Evolutionary conservation across 805 yeast species (phyloP).

Genomic region (Kodamaea kaohsiungensis): DNA sequence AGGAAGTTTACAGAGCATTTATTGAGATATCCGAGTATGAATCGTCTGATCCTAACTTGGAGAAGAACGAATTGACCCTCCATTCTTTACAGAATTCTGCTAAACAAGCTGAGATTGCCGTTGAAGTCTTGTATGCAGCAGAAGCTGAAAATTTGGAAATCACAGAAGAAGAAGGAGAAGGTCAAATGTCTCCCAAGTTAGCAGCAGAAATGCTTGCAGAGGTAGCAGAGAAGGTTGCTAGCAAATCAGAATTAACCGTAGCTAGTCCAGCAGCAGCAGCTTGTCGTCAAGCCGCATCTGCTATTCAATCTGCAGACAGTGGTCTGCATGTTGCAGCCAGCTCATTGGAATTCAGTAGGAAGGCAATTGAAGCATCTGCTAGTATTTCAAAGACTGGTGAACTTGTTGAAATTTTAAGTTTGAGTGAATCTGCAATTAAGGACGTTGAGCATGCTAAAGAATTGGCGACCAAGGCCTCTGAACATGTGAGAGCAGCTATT

Average conservation of each 20-base stretch:
- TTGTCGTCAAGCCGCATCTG: constrained; percentile 4
- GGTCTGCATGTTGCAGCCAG: neutral
- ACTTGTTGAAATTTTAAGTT: constrained; percentile 1
- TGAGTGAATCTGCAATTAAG: neutral
- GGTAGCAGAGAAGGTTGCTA: constrained; percentile 1
- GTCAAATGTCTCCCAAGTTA: constrained; percentile 5
- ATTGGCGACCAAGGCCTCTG: neutral
- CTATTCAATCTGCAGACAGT: neutral
- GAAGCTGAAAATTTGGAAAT: neutral
- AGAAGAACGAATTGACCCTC: constrained; percentile 2
- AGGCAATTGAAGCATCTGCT: neutral
- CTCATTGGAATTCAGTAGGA: constrained; percentile 2
- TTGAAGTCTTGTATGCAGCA: neutral
- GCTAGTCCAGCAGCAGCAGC: constrained; percentile 2
- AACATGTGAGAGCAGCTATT: neutral
- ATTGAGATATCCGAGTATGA: constrained; percentile 20
- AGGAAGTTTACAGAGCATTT: constrained; percentile 20
- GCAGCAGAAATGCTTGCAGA: constrained; percentile 8
- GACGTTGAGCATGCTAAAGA: neutral
- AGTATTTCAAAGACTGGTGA: neutral
- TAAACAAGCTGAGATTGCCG: constrained; percentile 6
- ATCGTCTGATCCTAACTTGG: neutral
- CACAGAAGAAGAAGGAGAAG: neutral
- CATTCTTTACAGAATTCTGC: constrained; percentile 4
- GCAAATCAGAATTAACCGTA: neutral